Evolutionary conservation across 345 rosid genomes (phyloP).

Genomic region (Cochlearia excelsa): DNA sequence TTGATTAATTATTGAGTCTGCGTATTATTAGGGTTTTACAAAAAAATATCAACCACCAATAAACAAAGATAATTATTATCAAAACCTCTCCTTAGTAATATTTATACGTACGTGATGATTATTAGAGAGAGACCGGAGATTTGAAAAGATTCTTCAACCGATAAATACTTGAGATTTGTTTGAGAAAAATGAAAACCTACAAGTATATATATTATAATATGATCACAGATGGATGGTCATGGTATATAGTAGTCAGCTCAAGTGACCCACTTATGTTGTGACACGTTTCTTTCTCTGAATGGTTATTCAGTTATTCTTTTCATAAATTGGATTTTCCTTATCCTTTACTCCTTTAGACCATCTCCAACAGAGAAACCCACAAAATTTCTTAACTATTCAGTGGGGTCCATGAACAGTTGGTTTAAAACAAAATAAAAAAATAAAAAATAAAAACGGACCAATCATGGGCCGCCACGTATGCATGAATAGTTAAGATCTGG

Average conservation of each 20-base stretch:
- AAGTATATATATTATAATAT: too few relatives aligned
- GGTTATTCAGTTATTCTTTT: not conserved
- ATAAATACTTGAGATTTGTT: constrained; percentile 10
- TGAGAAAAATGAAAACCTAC: not conserved
- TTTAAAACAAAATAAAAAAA: too few relatives aligned
- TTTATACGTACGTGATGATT: constrained; percentile 15
- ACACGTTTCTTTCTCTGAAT: constrained; percentile 14
- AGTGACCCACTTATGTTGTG: constrained; percentile 7
- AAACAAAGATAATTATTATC: not conserved
- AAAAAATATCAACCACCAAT: not conserved
- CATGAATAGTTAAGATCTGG: too few relatives aligned
- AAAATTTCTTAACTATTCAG: too few relatives aligned
- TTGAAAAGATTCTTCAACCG: not conserved
- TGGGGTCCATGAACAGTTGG: too few relatives aligned
- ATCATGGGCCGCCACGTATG: too few relatives aligned
- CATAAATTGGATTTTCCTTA: too few relatives aligned
- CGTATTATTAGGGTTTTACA: constrained; percentile 20
- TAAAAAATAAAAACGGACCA: too few relatives aligned
- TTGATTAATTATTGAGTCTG: constrained; percentile 12
- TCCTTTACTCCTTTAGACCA: too few relatives aligned
- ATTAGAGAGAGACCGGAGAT: constrained; percentile 3
- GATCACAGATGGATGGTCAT: not conserved
- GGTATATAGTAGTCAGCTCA: constrained; percentile 22
- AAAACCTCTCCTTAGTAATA: too few relatives aligned
- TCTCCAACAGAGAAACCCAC: too few relatives aligned